A percentile compares a stretch with the other conserved stretches of the same genome.
These are phyloP conservation scores for Scheffersomyces quercinus DNA, from an alignment of 1,139 yeast species.

Conservation along the genomic window DNA sequence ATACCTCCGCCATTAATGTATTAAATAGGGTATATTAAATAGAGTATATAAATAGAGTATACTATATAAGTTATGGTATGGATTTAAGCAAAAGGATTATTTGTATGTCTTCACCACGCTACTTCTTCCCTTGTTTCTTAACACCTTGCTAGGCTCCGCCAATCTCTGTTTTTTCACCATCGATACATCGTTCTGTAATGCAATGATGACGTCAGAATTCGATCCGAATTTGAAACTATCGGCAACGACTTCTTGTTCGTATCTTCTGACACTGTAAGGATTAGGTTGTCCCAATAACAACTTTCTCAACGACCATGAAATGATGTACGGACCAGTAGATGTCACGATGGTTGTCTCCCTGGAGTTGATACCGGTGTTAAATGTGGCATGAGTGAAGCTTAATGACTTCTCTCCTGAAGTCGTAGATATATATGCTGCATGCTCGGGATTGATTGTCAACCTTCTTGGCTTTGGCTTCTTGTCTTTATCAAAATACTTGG, in stretches of 20 bases:
- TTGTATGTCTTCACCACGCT: background rate
- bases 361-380: constrained; percentile 65
- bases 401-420: constrained; percentile 50
- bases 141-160: constrained; percentile 1
- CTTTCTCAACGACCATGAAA: constrained; percentile 72
- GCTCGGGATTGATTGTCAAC: constrained; percentile 69
- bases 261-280: constrained; percentile 65
- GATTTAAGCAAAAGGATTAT: background rate
- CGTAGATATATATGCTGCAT: constrained; percentile 61
- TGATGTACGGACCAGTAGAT: constrained; percentile 77
- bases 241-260: constrained; percentile 64
- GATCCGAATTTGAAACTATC: constrained; percentile 79
- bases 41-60: background rate
- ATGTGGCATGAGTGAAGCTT: constrained; percentile 69
- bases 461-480: constrained; percentile 71
- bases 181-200: constrained; percentile 70
- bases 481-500: constrained; percentile 62
- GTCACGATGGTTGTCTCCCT: constrained; percentile 74
- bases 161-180: constrained; percentile 61
- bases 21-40: no score
- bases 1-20: no score
- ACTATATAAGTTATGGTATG: background rate
- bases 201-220: constrained; percentile 67
- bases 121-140: background rate
- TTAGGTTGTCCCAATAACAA: constrained; percentile 52